These are phyloP conservation scores for Penicillium coprophilum DNA, from an alignment of 495 filamentous ascomycete species.

Conservation along the genomic window DNA sequence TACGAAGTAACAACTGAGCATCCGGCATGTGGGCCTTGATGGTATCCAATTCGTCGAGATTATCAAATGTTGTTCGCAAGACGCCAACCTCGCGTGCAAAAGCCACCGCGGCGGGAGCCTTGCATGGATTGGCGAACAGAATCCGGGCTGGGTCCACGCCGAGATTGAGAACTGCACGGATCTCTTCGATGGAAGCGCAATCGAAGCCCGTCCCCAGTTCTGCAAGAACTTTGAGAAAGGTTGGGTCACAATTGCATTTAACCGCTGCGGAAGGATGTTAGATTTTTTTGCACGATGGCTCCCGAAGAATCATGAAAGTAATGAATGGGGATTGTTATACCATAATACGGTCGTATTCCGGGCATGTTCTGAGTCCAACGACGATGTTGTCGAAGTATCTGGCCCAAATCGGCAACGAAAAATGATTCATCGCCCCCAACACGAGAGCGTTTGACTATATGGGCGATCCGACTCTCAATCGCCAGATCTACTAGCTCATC, in stretches of 20 bases:
- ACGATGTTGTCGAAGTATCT: conserved; percentile 16
- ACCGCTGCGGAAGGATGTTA: conserved; percentile 25
- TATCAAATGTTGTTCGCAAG: conserved; percentile 34
- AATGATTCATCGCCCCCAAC: conserved; percentile 27
- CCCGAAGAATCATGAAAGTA: not conserved
- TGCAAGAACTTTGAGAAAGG: conserved; percentile 27
- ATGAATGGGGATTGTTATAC: conserved; percentile 6
- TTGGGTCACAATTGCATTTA: conserved; percentile 38
- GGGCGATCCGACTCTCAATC: conserved; percentile 15
- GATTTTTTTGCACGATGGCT: not conserved
- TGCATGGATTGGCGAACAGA: conserved; percentile 38
- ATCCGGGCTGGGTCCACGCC: conserved; percentile 33
- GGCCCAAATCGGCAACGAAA: conserved; percentile 29
- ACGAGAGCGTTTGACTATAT: conserved; percentile 4
- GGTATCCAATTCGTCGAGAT: conserved; percentile 35
- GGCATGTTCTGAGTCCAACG: conserved; percentile 19
- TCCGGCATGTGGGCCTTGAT: conserved; percentile 29
- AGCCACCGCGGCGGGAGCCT: conserved; percentile 22
- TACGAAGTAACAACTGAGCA: conserved; percentile 30
- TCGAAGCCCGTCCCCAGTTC: conserved; percentile 32
- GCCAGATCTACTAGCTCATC: conserved; percentile 18
- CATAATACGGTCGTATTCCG: conserved; percentile 25
- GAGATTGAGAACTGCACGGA: conserved; percentile 26
- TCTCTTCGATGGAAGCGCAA: conserved; percentile 35
- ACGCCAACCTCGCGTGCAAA: conserved; percentile 26